Base-by-base conservation (phyloP, 441 rosid genomes). In the Manihot esculenta region DNA sequence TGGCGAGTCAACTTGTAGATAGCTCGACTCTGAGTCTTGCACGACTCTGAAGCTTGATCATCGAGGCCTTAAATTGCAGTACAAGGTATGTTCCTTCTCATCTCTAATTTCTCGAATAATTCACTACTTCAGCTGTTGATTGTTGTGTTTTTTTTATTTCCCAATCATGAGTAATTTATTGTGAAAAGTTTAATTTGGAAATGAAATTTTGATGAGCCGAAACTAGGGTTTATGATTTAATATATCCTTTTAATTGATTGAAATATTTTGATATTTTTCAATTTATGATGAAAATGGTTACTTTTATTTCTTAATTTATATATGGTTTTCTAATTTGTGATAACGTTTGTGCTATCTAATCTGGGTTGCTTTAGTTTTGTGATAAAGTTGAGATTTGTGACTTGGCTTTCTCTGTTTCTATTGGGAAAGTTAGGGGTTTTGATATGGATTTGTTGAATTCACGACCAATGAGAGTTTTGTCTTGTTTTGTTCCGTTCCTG, bases 1-100 rank as follows among this genome's bases (percentile, higher is more conserved):
- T 70, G 72, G 70, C 59, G 70, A 59, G 78, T 81, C 80, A 77
- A 72, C 76, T 77, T 77, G 74, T 73, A 64, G 57, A 64, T 23
- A n/a, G 62, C 69, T 74, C 72, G 56, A 30, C 76, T 50, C 78
- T 26, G 58, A 51, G 66, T 71, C 73, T 27, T 35, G 54, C 57
- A 62, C 66, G 69, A 71, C 21, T 69, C 75, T 30, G 48, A 44
- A 62, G 57, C 72, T n/a, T 73, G 69, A 66, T 80, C 69, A 10
- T 64, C 21, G 45, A 56, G n/a, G n/a, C 14, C 59, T 48, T 71
- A 21, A 62, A 50, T 64, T 65, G 38, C 45, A 13, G 42, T 38
- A 33, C 18, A 68, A 73, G 77, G 77, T 73, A 20, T 61, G 59
- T 30, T 47, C 38, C 41, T 24, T 64, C 64, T 65, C 7, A 54